Conservation (phyloP, 2,329 filamentous ascomycete genomes). For the Aspergillus phoenicis region DNA sequence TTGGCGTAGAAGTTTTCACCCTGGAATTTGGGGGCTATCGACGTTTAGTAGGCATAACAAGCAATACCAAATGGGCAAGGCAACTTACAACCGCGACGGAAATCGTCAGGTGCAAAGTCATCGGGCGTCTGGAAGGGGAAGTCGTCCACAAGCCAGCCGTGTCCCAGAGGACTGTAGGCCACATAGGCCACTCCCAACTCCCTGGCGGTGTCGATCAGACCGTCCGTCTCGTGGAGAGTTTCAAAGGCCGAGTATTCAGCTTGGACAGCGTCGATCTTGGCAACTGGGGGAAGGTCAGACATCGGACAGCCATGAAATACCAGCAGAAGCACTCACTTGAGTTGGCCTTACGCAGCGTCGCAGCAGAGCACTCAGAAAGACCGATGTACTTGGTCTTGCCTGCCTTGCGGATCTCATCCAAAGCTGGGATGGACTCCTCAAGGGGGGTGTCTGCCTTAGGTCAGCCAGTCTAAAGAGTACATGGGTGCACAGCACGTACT, state of each 20-base stretch:
- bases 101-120: slow-evolving; percentile 50
- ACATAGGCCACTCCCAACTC: slow-evolving; percentile 49
- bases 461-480: not conserved
- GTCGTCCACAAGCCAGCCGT: slow-evolving; percentile 52
- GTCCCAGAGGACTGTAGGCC: slow-evolving; percentile 52
- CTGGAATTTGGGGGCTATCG: slow-evolving; percentile 37
- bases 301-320: not conserved
- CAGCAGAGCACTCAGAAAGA: slow-evolving; percentile 51
- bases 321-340: slow-evolving; percentile 37
- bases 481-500: slow-evolving; percentile 32
- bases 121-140: slow-evolving; percentile 48
- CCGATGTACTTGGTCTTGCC: slow-evolving; percentile 56
- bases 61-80: not conserved
- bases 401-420: slow-evolving; percentile 50
- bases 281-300: slow-evolving; percentile 38
- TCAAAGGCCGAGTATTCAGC: slow-evolving; percentile 52
- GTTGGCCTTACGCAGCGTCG: slow-evolving; percentile 49
- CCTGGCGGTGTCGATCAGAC: slow-evolving; percentile 45
- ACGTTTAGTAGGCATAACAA: not conserved
- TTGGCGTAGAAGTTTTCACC: slow-evolving; percentile 53
- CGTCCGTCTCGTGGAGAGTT: slow-evolving; percentile 45
- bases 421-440: slow-evolving; percentile 51
- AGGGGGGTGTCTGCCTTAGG: slow-evolving; percentile 44
- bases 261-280: slow-evolving; percentile 52
- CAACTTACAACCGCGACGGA: slow-evolving; percentile 41